Conservation (phyloP, 306 rosid species). For the Psophocarpus tetragonolobus region DNA sequence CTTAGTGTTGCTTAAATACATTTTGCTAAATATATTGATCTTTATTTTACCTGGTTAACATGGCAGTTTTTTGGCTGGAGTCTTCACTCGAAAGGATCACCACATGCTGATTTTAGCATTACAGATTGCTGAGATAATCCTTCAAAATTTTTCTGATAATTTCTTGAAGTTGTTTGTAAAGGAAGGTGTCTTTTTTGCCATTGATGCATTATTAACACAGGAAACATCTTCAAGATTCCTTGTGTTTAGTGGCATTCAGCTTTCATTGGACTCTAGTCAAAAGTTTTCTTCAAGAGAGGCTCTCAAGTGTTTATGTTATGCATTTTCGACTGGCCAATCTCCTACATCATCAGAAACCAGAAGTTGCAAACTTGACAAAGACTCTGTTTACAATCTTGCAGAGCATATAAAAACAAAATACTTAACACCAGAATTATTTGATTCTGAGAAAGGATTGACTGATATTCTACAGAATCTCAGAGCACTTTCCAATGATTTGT, state of each 20-base stretch:
- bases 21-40: constrained; percentile 36
- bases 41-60: constrained; percentile 32
- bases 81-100: constrained; percentile 87
- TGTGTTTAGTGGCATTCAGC: constrained; percentile 49
- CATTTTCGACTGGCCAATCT: constrained; percentile 63
- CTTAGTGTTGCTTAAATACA: constrained; percentile 21
- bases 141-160: constrained; percentile 66
- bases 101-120: constrained; percentile 82
- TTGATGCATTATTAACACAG: constrained; percentile 68
- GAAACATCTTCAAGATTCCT: constrained; percentile 72
- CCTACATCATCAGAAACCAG: constrained; percentile 52
- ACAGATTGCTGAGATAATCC: constrained; percentile 76
- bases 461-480: constrained; percentile 83
- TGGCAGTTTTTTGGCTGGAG: constrained; percentile 92
- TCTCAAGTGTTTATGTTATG: constrained; percentile 73
- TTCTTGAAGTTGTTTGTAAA: constrained; percentile 77
- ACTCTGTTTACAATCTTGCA: constrained; percentile 78
- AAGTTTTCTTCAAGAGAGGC: constrained; percentile 61
- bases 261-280: constrained; percentile 55
- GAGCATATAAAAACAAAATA: constrained; percentile 59
- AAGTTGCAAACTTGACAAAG: constrained; percentile 80
- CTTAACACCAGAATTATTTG: constrained; percentile 68
- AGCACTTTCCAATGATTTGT: constrained; percentile 59
- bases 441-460: constrained; percentile 67
- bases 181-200: constrained; percentile 93